Conservation (phyloP, 345 rosid species). For the Salix brachista region DNA sequence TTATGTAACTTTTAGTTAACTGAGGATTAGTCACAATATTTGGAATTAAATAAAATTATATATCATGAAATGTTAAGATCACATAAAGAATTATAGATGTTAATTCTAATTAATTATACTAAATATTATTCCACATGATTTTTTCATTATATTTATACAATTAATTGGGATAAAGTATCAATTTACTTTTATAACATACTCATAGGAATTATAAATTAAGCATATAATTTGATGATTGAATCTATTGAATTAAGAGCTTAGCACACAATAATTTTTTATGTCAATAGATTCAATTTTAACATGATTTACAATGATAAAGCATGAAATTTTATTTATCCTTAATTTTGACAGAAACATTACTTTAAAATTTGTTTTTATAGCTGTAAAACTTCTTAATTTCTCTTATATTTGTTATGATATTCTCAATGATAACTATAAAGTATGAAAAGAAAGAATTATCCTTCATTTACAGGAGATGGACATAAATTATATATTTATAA, state of each 20-base stretch:
- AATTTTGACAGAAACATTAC: background rate
- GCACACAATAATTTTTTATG: background rate
- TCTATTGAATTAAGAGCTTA: background rate
- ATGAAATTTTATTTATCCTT: background rate
- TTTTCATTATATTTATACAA: too few relatives aligned
- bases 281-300: background rate
- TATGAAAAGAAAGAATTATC: background rate
- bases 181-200: too few relatives aligned
- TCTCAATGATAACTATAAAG: background rate
- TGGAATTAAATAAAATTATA: too few relatives aligned
- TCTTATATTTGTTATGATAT: background rate
- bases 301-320: background rate
- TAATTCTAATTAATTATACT: too few relatives aligned
- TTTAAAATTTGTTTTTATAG: background rate
- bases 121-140: background rate
- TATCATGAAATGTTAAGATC: too few relatives aligned
- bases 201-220: background rate
- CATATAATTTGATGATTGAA: background rate
- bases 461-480: background rate
- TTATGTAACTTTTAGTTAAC: too few relatives aligned
- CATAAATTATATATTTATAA: too few relatives aligned
- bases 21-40: too few relatives aligned
- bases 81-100: too few relatives aligned
- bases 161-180: too few relatives aligned
- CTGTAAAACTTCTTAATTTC: too few relatives aligned